A percentile compares a stretch with the other conserved stretches of the same genome.
Conservation (phyloP, 768 basidiomycete genomes). For the Trametes coccinea region DNA sequence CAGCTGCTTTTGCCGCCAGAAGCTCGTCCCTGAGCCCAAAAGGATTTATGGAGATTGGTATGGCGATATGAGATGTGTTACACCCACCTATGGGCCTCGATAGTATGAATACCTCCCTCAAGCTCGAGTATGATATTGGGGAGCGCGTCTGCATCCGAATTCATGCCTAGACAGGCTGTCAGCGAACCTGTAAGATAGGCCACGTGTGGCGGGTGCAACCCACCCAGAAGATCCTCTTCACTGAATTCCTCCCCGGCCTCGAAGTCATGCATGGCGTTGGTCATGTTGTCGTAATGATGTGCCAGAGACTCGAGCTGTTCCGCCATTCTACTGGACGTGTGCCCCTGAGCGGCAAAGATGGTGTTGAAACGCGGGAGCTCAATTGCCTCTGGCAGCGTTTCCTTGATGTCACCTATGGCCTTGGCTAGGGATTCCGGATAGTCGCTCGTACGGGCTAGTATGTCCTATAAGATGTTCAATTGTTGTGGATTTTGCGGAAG, state of each 20-base stretch:
- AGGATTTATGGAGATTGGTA: no score
- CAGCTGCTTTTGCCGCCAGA: constrained; percentile 41
- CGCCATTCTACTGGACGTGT: constrained; percentile 66
- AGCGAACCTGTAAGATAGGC: neutral
- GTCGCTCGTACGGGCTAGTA: constrained; percentile 60
- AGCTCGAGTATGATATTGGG: constrained; percentile 74
- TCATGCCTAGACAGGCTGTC: constrained; percentile 56
- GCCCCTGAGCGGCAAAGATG: constrained; percentile 57
- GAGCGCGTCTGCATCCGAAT: constrained; percentile 77
- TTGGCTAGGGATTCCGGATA: constrained; percentile 63
- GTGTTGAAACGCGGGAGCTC: constrained; percentile 45
- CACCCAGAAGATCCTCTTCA: constrained; percentile 72
- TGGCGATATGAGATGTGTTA: neutral
- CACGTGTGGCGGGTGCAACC: neutral
- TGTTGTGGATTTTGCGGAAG: no score
- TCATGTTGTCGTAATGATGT: constrained; percentile 79
- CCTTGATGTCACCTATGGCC: constrained; percentile 57
- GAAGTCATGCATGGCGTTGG: constrained; percentile 59
- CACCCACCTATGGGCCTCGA: constrained; percentile 60
- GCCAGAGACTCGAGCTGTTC: constrained; percentile 68
- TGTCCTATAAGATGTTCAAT: constrained; percentile 50
- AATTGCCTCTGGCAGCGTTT: constrained; percentile 46
- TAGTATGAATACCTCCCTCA: constrained; percentile 54
- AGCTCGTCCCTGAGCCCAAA: constrained; percentile 49
- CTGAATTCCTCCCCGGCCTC: constrained; percentile 68